Evolutionary conservation across 2,329 filamentous ascomycete genomes (phyloP).

Genomic region (Atkinsonella texensis): DNA sequence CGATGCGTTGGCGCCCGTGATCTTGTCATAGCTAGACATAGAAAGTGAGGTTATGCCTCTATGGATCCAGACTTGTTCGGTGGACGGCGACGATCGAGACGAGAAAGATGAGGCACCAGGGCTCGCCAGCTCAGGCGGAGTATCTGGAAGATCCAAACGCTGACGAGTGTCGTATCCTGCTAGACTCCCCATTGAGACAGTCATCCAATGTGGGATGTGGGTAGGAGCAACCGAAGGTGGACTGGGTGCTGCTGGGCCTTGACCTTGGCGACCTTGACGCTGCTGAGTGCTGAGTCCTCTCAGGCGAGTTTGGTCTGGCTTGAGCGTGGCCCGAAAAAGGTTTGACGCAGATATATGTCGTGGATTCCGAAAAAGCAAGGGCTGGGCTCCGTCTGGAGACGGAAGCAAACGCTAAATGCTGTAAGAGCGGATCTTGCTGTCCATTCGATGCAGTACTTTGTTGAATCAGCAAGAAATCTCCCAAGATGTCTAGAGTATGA

Average conservation of each 20-base stretch:
- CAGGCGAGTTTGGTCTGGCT: neutral
- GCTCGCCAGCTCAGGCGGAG: constrained; percentile 42
- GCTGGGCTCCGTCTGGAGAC: too few species aligned
- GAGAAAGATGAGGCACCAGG: constrained; percentile 36
- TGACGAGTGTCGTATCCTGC: constrained; percentile 37
- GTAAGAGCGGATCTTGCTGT: too few species aligned
- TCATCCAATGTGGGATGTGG: neutral
- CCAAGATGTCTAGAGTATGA: too few species aligned
- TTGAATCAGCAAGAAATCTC: too few species aligned
- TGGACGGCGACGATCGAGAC: constrained; percentile 28
- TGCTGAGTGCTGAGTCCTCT: too few species aligned
- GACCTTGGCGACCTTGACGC: neutral
- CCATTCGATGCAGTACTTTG: too few species aligned
- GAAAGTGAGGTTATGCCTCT: constrained; percentile 33
- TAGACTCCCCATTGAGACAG: constrained; percentile 44
- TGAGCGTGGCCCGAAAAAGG: neutral
- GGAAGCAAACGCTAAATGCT: too few species aligned
- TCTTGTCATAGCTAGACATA: constrained; percentile 47
- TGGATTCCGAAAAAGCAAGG: too few species aligned
- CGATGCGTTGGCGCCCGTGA: constrained; percentile 31
- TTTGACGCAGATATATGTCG: too few species aligned
- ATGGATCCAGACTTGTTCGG: constrained; percentile 33
- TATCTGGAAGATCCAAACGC: constrained; percentile 38
- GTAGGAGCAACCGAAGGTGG: neutral
- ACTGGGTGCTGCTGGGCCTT: neutral